Base-by-base conservation (phyloP, 2,329 filamentous ascomycete species). In the Xylaria multiplex region DNA sequence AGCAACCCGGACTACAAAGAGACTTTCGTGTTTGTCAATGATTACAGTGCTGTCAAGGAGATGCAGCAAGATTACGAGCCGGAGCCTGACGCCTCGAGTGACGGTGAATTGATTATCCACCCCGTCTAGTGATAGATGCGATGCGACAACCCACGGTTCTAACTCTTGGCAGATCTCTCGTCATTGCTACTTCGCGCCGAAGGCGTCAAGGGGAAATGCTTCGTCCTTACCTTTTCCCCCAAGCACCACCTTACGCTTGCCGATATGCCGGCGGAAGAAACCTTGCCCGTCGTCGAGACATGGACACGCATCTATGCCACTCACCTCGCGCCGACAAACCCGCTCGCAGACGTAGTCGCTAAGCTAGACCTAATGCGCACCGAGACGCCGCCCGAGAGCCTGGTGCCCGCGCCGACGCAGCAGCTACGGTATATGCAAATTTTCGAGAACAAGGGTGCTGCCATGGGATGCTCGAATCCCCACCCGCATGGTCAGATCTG, bases 351-450 rank as follows among this genome's bases (percentile, higher is more conserved):
- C 4, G 79, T 81, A 1, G 81, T 81, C 1, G 71, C 74, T 0
- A 73, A 77, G 22, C 77, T 83, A 5, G 73, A 79, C 5, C 76
- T 85, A 7, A 77, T 81, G 43, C 59, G 58, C 5, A 73, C 79
- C 1, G 73, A 83, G 76, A 64, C 76, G 2, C 76, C 76, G 11
- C 71, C 75, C 4, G 77, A 80, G 64, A 77, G 75, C 64, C 67
- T 77, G 27, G 76, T 86, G 19, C 72, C 81, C 7, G 80, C 81
- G 32, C 90, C 93, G 4, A 88, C 85, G 58, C 86, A 91, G 59
- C 93, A 97, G 79, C 93, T 97, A 74, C 88, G 91, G 60, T 98
- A 97, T 81, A 97, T 99, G 94, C 96, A 99, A 78, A 98, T 99
- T 70, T 99, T 99, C 69, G 96, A 99, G 82, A 99, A 99, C 84